Evolutionary conservation across 2,329 filamentous ascomycete genomes (phyloP).

Genomic region (Teratosphaeria pseudoeucalypti): DNA sequence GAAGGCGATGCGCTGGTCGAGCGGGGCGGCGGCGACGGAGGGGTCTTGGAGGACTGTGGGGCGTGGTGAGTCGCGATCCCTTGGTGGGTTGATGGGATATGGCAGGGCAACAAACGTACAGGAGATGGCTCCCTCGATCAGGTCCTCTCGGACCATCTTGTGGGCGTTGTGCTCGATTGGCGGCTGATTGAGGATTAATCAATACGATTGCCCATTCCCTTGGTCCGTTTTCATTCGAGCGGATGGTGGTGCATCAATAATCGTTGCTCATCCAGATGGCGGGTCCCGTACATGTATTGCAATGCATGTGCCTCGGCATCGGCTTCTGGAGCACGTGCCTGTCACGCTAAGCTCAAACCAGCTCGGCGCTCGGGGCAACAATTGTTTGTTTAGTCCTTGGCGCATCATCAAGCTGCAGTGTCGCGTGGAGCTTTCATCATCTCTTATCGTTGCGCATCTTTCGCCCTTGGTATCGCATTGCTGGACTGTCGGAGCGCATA

Average conservation of each 20-base stretch:
- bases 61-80: neutral
- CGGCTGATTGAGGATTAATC: neutral
- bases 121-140: constrained; percentile 61
- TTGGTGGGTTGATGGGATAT: neutral
- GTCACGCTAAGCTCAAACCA: neutral
- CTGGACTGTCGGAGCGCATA: neutral
- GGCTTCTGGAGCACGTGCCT: neutral
- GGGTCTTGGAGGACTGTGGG: constrained; percentile 80
- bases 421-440: neutral
- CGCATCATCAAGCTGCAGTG: neutral
- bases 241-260: neutral
- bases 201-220: neutral
- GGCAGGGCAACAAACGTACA: constrained; percentile 25
- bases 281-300: neutral
- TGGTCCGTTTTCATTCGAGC: neutral
- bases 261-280: neutral
- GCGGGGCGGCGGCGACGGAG: constrained; percentile 75
- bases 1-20: constrained; percentile 88
- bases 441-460: neutral
- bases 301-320: neutral
- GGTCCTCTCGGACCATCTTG: constrained; percentile 84
- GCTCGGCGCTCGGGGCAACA: neutral
- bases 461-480: neutral
- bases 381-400: neutral
- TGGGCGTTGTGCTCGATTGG: neutral